Conservation (phyloP, 2,329 filamentous ascomycete species). For the Talaromyces marneffei region DNA sequence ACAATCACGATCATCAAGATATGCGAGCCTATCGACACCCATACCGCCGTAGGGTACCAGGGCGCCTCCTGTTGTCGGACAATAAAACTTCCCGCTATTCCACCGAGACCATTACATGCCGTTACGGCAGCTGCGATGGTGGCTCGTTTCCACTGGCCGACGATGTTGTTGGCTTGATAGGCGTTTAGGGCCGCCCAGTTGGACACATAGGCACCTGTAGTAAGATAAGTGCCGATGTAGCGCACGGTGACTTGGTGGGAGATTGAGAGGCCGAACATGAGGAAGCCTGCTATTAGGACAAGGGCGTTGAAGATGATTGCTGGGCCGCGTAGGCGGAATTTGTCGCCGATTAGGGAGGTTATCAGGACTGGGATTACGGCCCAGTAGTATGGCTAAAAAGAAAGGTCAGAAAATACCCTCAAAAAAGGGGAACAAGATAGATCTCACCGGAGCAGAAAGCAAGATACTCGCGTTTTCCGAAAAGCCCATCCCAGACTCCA, state of each 20-base stretch:
- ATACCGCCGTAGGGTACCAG: conserved; percentile 59
- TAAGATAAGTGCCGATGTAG: conserved; percentile 60
- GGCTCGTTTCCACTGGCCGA: conserved; percentile 60
- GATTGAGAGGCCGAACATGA: conserved; percentile 57
- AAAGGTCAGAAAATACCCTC: not conserved
- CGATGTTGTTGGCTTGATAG: conserved; percentile 58
- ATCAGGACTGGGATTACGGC: conserved; percentile 58
- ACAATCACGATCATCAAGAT: conserved; percentile 13
- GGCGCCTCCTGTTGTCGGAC: conserved; percentile 58
- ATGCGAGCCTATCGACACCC: conserved; percentile 55
- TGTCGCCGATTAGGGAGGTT: conserved; percentile 59
- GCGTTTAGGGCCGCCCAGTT: conserved; percentile 64
- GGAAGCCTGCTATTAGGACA: conserved; percentile 58
- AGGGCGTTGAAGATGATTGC: conserved; percentile 61
- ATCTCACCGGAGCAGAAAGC: conserved; percentile 52
- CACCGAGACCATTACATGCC: conserved; percentile 58
- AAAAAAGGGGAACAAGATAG: not conserved
- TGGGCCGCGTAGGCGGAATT: conserved; percentile 54
- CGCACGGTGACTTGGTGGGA: conserved; percentile 53
- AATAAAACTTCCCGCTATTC: conserved; percentile 62
- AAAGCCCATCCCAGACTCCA: conserved; percentile 53
- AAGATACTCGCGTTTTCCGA: conserved; percentile 51
- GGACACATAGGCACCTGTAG: conserved; percentile 61
- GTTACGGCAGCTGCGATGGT: conserved; percentile 57
- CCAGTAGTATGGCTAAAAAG: conserved; percentile 56